These are phyloP conservation scores for Solanum bulbocastanum DNA, from an alignment of 257 asterid species.

Conservation along the genomic window DNA sequence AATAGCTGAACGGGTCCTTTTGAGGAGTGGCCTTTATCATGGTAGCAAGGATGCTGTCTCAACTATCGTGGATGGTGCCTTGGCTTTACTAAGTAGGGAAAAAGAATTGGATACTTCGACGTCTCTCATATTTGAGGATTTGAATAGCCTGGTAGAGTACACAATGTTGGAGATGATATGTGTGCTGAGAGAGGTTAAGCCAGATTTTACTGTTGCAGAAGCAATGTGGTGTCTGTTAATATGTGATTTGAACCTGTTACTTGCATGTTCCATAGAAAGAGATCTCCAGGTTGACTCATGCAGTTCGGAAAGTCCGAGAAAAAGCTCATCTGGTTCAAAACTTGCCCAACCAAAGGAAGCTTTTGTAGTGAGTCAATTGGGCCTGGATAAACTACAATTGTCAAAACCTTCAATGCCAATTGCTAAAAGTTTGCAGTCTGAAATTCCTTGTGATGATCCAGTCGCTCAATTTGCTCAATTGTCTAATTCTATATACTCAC, in stretches of 20 bases:
- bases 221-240: conserved; percentile 57
- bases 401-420: conserved; percentile 6
- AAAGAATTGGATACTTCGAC: conserved; percentile 21
- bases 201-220: conserved; percentile 29
- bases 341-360: conserved; percentile 13
- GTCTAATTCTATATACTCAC: conserved; percentile 5
- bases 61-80: conserved; percentile 59
- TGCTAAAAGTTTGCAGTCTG: conserved; percentile 18
- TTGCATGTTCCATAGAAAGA: conserved; percentile 30
- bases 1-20: conserved; percentile 59
- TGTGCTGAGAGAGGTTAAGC: conserved; percentile 47
- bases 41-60: conserved; percentile 56
- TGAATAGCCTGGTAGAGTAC: conserved; percentile 48
- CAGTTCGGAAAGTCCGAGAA: conserved; percentile 23
- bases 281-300: conserved; percentile 7
- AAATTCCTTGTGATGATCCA: conserved; percentile 8
- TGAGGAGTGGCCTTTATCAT: conserved; percentile 44
- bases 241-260: conserved; percentile 43
- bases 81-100: conserved; percentile 37
- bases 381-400: conserved; percentile 12
- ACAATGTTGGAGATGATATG: conserved; percentile 55
- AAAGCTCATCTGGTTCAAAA: conserved; percentile 2
- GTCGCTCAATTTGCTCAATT: conserved; percentile 6
- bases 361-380: conserved; percentile 11
- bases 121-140: conserved; percentile 33